Evolutionary conservation across 257 asterid species (phyloP), one percentile per base, ranked within the genome.

Genomic region (Cruciata laevipes): DNA sequence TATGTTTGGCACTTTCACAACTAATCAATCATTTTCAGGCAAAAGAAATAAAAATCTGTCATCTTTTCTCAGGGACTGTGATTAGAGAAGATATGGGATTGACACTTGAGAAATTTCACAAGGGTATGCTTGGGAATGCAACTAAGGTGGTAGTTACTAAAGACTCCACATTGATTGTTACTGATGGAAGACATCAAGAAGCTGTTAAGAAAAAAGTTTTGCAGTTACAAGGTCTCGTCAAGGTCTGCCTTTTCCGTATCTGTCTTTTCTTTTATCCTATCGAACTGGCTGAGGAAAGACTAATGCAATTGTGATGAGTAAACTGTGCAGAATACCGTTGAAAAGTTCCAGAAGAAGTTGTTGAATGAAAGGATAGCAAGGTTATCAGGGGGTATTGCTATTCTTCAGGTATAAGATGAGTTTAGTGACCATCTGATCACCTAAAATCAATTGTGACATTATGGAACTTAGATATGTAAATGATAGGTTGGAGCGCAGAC

Each of bases 401-500:
- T 88, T 75, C 77, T 90, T 74, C 95, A 86, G 89, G 96, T 87
- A 79, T 33, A 73, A 33, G 52, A 47, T 38, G 47, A 35, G 47
- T 51, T 74, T 37, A 55, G 33, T 44, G 11, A 12, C 27, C 59
- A 49, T 70, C 33, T 65, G 51, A 11, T 4, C 11, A 37, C 3
- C 62, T 61, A 32, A 37, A n/a, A 12, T 61, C 13, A 44, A n/a
- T 40, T 23, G 27, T 27, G 21, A 17, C 35, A 21, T 35, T 30
- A 25, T 27, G 40, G 44, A 11, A 64, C 49, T 56, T 35, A 58
- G 23, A 38, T 66, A 16, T 37, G 59, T 68, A 47, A 24, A 53
- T 58, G 17, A 49, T 66, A 87, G 96, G 96, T 90, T 20, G 97
- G 97, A 76, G 96, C 97, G 69, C 96, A 79, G 69, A 90, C 97